Evolutionary conservation across 139 green algal genomes (phyloP), one percentile per base, ranked within the genome.

Genomic region (Volvox africanus): DNA sequence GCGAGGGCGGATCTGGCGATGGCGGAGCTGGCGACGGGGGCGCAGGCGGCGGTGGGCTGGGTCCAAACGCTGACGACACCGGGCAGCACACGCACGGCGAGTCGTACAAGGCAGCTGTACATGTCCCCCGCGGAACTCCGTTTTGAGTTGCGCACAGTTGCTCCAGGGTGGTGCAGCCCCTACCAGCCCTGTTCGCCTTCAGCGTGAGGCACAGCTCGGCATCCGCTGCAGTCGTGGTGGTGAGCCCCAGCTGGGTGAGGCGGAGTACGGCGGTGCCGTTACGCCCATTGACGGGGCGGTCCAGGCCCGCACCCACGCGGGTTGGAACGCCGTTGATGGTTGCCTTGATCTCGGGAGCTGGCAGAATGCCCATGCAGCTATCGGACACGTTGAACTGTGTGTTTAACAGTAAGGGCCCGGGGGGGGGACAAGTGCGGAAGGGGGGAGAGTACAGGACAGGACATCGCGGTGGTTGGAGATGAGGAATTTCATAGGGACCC

Each of bases 241-340:
- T 75, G 22, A 75, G 24, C 9, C 14, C 24, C 22, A 75, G 67
- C 67, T 75, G 67, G 22, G 67, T 75, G 67, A 75, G 67, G 67
- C 67, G 67, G 22, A 75, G 67, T 11, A 75, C 14, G 67, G 67
- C 67, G 67, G 67, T 75, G 67, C 67, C 67, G 67, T 75, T 75
- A 12, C 67, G 67, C 9, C 71, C 71, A 21, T 79, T 35, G 2
- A 32, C 2, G 71, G 71, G 71, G 14, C 28, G 28, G 71, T 18
- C 28, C 21, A 79, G 22, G 1, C 1, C 71, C 14, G 71, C 26
- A 35, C 71, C 28, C 26, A 36, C 24, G 20, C 14, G 20, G 28
- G 71, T 79, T 30, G 71, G 71, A 21, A 79, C 22, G 71, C 71
- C 71, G 20, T 79, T 79, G 71, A 79, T 79, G 14, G 71, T 73